Evolutionary conservation across 2,329 filamentous ascomycete species (phyloP).

Genomic region (Apiospora pterosperma): DNA sequence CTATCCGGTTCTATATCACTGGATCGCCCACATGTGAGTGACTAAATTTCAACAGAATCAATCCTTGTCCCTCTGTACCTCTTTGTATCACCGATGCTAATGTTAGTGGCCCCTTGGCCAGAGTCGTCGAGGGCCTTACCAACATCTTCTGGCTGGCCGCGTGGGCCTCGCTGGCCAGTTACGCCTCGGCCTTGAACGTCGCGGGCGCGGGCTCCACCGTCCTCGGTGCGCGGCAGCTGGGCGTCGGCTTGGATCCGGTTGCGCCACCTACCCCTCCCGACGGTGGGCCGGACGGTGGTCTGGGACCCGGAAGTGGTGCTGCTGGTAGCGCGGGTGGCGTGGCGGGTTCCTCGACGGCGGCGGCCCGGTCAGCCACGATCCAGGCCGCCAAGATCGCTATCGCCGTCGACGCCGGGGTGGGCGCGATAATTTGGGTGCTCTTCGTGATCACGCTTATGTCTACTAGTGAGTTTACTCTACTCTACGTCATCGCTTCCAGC

Average conservation of each 20-base stretch:
- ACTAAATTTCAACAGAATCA: background rate
- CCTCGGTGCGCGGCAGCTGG: background rate
- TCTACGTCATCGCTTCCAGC: background rate
- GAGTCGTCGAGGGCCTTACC: background rate
- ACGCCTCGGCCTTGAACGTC: background rate
- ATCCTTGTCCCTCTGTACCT: background rate
- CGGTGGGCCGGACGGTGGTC: background rate
- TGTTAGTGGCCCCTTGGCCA: background rate
- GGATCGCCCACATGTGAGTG: slow-evolving; percentile 4
- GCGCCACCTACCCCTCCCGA: background rate
- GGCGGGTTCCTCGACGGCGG: background rate
- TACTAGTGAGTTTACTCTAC: background rate
- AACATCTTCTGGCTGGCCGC: slow-evolving; percentile 1
- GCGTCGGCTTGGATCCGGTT: background rate
- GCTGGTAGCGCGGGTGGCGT: background rate
- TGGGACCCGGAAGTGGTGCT: background rate
- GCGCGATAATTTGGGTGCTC: background rate
- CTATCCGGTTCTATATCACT: background rate
- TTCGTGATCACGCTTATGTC: background rate
- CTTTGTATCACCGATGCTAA: background rate
- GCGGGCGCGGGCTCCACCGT: background rate
- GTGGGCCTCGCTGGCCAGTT: slow-evolving; percentile 2
- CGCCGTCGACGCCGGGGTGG: background rate
- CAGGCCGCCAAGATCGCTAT: background rate
- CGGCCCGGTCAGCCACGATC: background rate